phyloP scores from a whole-genome alignment of 2,329 filamentous ascomycete genomes.

The Fusarium sp. region DNA sequence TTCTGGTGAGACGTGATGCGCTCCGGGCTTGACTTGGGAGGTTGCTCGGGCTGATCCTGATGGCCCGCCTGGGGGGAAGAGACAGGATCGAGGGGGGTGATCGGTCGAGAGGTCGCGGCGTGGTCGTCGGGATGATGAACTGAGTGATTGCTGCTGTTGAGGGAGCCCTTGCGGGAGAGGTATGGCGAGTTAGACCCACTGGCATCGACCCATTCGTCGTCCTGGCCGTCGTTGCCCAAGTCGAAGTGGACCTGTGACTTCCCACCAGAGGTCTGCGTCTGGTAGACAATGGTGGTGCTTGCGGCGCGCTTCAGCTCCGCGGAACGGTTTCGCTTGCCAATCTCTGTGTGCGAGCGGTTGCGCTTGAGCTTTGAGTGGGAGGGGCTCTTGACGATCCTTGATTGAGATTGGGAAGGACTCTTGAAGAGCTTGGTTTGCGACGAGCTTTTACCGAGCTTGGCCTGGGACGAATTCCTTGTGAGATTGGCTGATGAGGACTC shows the following conservation, averaged over 20 bases:
- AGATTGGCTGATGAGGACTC: slow-evolving; percentile 59
- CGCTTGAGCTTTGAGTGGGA: slow-evolving; percentile 62
- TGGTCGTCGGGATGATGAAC: slow-evolving; percentile 52
- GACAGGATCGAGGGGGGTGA: slow-evolving; percentile 48
- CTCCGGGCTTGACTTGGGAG: slow-evolving; percentile 47
- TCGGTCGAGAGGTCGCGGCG: slow-evolving; percentile 52
- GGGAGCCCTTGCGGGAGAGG: slow-evolving; percentile 59
- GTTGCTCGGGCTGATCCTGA: slow-evolving; percentile 20
- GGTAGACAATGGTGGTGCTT: slow-evolving; percentile 62
- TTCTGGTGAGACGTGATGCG: slow-evolving; percentile 65
- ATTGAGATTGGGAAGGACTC: slow-evolving; percentile 57
- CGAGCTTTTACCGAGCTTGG: slow-evolving; percentile 65
- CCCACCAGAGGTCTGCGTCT: slow-evolving; percentile 55
- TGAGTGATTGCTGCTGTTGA: slow-evolving; percentile 62
- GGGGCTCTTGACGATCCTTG: slow-evolving; percentile 56
- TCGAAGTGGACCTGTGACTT: slow-evolving; percentile 73
- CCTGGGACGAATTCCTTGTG: slow-evolving; percentile 66
- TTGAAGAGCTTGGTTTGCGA: slow-evolving; percentile 66
- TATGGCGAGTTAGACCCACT: slow-evolving; percentile 73
- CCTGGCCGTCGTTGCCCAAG: slow-evolving; percentile 63
- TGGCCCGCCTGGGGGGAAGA: slow-evolving; percentile 19
- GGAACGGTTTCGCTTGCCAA: slow-evolving; percentile 68
- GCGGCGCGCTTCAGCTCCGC: slow-evolving; percentile 64
- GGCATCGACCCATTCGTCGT: slow-evolving; percentile 76
- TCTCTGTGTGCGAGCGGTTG: slow-evolving; percentile 38